phyloP scores from a whole-genome alignment of 2,329 filamentous ascomycete species.

The Biscogniauxia mediterranea region DNA sequence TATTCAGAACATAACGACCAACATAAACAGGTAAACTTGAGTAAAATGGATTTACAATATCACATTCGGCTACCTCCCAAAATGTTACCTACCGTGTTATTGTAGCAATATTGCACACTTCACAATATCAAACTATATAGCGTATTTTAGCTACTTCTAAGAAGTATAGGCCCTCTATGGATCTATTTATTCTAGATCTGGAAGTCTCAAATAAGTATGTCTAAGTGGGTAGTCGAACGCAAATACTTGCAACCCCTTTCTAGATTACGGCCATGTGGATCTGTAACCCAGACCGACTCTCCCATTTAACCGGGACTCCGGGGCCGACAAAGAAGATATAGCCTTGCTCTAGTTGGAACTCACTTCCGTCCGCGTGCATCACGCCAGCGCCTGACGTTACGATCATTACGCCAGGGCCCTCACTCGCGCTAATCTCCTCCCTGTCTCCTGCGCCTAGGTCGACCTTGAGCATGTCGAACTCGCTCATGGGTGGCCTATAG shows the following conservation, averaged over 20 bases:
- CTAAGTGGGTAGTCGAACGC: background rate
- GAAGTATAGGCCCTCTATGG: too few species aligned
- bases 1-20: too few species aligned
- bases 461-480: constrained; percentile 68
- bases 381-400: constrained; percentile 58
- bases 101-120: too few species aligned
- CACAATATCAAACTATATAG: too few species aligned
- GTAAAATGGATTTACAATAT: too few species aligned
- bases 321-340: constrained; percentile 66
- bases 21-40: too few species aligned
- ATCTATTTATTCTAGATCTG: too few species aligned
- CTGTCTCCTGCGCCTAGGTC: constrained; percentile 55
- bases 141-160: too few species aligned
- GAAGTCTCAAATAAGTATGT: too few species aligned
- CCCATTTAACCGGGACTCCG: constrained; percentile 38
- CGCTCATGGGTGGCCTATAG: constrained; percentile 66
- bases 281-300: constrained; percentile 34
- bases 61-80: too few species aligned
- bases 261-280: constrained; percentile 38
- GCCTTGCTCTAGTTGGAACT: constrained; percentile 57
- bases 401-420: constrained; percentile 63
- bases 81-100: too few species aligned
- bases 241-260: background rate
- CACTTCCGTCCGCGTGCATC: constrained; percentile 53
- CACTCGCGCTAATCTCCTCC: constrained; percentile 54